Conservation (phyloP, 495 filamentous ascomycete genomes). For the Lasiosphaeriaceae sp. region DNA sequence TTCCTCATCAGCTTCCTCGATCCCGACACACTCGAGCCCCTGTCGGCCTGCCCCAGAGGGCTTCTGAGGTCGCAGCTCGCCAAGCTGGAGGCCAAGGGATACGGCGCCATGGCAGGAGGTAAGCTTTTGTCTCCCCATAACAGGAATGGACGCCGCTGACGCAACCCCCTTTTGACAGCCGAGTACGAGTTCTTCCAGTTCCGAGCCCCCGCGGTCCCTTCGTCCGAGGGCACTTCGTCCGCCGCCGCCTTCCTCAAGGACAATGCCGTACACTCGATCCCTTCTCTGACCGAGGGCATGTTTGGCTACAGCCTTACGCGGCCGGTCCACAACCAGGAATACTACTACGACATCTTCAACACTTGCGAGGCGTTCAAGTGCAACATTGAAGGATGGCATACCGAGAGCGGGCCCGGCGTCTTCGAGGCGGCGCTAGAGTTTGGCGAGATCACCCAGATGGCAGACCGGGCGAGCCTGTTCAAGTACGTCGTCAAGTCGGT, state of each 20-base stretch:
- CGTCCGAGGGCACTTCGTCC: slow-evolving; percentile 57
- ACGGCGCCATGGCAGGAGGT: slow-evolving; percentile 93
- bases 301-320: slow-evolving; percentile 96
- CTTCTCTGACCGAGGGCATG: slow-evolving; percentile 89
- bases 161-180: slow-evolving; percentile 45
- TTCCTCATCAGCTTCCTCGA: slow-evolving; percentile 87
- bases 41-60: slow-evolving; percentile 80
- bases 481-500: slow-evolving; percentile 91
- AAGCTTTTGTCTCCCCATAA: slow-evolving; percentile 19
- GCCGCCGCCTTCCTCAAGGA: slow-evolving; percentile 69
- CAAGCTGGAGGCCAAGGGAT: slow-evolving; percentile 62
- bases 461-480: slow-evolving; percentile 86
- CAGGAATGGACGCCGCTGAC: background rate
- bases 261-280: slow-evolving; percentile 68
- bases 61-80: slow-evolving; percentile 63
- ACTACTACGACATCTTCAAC: slow-evolving; percentile 88
- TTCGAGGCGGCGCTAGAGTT: slow-evolving; percentile 94
- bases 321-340: slow-evolving; percentile 88
- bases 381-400: slow-evolving; percentile 94
- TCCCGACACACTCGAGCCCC: slow-evolving; percentile 60
- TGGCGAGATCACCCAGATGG: slow-evolving; percentile 78
- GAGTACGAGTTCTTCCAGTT: slow-evolving; percentile 99
- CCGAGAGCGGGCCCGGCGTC: slow-evolving; percentile 91
- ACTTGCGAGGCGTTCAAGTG: slow-evolving; percentile 77
- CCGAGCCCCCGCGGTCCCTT: slow-evolving; percentile 55